Base-by-base conservation (phyloP, 148 eudicot species). In the Vaccinium myrtillus region DNA sequence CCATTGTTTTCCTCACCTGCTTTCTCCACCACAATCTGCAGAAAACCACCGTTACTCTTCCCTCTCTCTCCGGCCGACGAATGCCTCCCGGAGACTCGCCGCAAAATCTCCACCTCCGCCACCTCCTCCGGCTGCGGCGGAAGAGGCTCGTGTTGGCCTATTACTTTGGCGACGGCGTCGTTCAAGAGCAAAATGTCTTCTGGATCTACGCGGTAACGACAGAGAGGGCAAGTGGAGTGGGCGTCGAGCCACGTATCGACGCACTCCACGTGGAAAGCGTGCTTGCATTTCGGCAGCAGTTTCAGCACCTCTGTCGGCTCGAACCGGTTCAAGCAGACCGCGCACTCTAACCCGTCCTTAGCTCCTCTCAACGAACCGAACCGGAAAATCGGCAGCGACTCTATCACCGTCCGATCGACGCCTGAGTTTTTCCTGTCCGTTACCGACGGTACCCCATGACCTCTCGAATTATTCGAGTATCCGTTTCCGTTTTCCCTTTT, bases 201-300 rank as follows among this genome's bases (percentile, higher is more conserved):
- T 61, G 98, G 98, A 82, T 92, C 96, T 80, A 95, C 95, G 50
- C 92, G 88, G 84, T 86, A 89, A 2, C 98, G 94, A 75, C 98
- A 95, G 21, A 95, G 95, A 0, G 98, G 98, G 81, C 98, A 95
- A 30, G 98, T 94, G 75, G 96, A 91, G 88, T 95, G 98, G 0
- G 92, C 90, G 67, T 95, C 98, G 2, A 95, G 98, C 98, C 98
- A 95, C 8, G 98, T 94, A 56, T 95, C 98, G 0, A 95, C 91
- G 23, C 98, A 95, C 84, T 95, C 98, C 15, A 94, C 96, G 61
- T 95, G 98, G 71, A 95, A 95, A 1, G 96, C 98, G 87, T 95
- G 98, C 82, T 90, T 94, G 85, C 98, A 95, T 78, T 94, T 94
- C 1, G 98, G 98, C 43, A 94, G 78, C 9, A 95, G 77, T 18